Conservation (phyloP, 306 rosid species). For the Lagenaria siceraria region DNA sequence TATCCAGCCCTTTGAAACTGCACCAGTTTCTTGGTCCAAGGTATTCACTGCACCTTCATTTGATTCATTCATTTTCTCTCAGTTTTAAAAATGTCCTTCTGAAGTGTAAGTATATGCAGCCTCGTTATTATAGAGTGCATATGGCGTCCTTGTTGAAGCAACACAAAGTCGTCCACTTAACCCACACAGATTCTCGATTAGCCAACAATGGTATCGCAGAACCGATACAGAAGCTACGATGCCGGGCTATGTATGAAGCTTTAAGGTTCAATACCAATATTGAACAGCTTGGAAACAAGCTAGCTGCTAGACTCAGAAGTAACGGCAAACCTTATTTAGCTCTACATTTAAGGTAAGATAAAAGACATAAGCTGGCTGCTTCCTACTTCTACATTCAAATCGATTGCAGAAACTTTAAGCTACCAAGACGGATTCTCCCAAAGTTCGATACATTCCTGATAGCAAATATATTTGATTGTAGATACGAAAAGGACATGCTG, state of each 20-base stretch:
- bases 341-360: slow-evolving; percentile 75
- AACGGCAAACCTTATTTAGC: slow-evolving; percentile 67
- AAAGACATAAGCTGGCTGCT: not conserved
- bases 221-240: slow-evolving; percentile 69
- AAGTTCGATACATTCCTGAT: not conserved
- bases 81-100: not conserved
- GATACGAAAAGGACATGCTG: slow-evolving; percentile 98
- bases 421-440: not conserved
- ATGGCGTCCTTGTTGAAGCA: slow-evolving; percentile 51
- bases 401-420: not conserved
- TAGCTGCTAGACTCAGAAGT: slow-evolving; percentile 58
- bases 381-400: not conserved
- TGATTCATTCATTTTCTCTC: not conserved
- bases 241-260: slow-evolving; percentile 82
- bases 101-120: slow-evolving; percentile 33
- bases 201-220: slow-evolving; percentile 80
- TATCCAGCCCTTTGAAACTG: slow-evolving; percentile 47
- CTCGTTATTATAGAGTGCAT: slow-evolving; percentile 80
- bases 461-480: slow-evolving; percentile 14
- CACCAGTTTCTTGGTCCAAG: slow-evolving; percentile 99
- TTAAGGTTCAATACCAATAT: slow-evolving; percentile 54
- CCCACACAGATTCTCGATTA: slow-evolving; percentile 89
- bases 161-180: slow-evolving; percentile 51
- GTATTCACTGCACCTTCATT: slow-evolving; percentile 17
- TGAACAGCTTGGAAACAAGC: slow-evolving; percentile 59